Conservation (phyloP, 305 asterid species). For the Ilex paraguariensis region DNA sequence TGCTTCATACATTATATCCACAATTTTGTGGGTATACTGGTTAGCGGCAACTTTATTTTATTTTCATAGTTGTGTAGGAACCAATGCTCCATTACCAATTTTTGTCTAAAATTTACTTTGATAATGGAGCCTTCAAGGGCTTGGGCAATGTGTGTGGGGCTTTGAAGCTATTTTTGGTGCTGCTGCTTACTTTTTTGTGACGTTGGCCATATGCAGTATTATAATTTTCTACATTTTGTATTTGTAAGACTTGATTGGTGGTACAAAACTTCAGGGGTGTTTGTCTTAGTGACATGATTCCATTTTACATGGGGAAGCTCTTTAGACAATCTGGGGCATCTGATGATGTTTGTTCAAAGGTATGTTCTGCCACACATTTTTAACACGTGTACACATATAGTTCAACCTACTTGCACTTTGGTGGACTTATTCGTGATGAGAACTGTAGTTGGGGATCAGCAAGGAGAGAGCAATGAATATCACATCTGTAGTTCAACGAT, state of each 20-base stretch:
- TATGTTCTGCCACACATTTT: conserved; percentile 28
- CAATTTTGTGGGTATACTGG: conserved; percentile 85
- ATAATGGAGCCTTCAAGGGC: neutral
- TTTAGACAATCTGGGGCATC: conserved; percentile 69
- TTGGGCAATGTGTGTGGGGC: too few species aligned
- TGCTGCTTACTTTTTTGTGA: neutral
- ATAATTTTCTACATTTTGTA: too few species aligned
- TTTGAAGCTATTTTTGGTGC: neutral
- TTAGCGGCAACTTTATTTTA: conserved; percentile 26
- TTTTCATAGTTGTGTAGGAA: neutral
- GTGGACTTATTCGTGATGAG: conserved; percentile 4
- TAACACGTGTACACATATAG: conserved; percentile 1
- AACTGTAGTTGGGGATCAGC: conserved; percentile 62
- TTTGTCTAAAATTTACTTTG: conserved; percentile 6
- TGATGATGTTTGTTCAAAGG: conserved; percentile 68
- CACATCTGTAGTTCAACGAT: conserved; percentile 45
- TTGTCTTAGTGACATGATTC: conserved; percentile 90
- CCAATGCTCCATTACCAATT: conserved; percentile 2
- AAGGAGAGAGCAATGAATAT: conserved; percentile 66
- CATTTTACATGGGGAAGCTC: conserved; percentile 75
- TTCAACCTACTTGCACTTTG: neutral
- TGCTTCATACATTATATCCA: conserved; percentile 65
- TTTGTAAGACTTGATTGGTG: conserved; percentile 5
- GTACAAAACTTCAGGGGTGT: conserved; percentile 59
- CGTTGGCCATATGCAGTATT: too few species aligned